Base-by-base conservation (phyloP, 148 eudicot species). In the Vaccinium vitisidaea region DNA sequence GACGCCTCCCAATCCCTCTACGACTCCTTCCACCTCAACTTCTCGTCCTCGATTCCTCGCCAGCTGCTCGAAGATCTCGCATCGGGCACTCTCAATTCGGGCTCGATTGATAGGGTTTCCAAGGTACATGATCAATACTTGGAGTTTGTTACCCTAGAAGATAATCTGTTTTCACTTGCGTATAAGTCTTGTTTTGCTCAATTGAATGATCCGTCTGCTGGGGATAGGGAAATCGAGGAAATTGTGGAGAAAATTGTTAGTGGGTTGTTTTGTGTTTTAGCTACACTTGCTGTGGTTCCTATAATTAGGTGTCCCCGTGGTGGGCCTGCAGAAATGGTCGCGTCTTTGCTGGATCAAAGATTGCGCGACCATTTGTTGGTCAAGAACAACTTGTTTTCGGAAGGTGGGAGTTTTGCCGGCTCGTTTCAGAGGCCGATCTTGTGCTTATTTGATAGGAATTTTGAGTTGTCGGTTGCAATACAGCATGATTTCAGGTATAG, bases 321-420 rank as follows among this genome's bases (percentile, higher is more conserved):
- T n/a, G 99, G 98, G 39, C 96, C 98, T 0, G 98, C 99, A 0
- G 99, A 97, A 88, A 92, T 97, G 99, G 99, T 97, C 18, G 98
- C 98, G 0, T 91, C 93, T 4, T 86, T 90, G 87, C 88, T 97
- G 83, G 99, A 97, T 91, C 98, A 97, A 91, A 91, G 91, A 77
- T 69, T 97, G 83, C 89, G 98, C 75, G 99, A 97, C 80, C 99
- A 97, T 91, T 87, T 97, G 83, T 80, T 95, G 91, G 91, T 90
- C 1, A 96, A 96, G 90, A 96, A 96, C 83, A 96, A 96, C 88
- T 86, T 96, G 90, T 96, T 96, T 83, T 87, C 91, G 23, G 99
- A 96, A 75, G 96, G 98, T 77, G 98, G 96, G 56, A 91, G 82
- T 86, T 94, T 91, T 18, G 79, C 94, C 0, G 82, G 90, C 75